These are phyloP conservation scores for Leccinum barrowsii DNA, from an alignment of 768 basidiomycete species.

Conservation along the genomic window DNA sequence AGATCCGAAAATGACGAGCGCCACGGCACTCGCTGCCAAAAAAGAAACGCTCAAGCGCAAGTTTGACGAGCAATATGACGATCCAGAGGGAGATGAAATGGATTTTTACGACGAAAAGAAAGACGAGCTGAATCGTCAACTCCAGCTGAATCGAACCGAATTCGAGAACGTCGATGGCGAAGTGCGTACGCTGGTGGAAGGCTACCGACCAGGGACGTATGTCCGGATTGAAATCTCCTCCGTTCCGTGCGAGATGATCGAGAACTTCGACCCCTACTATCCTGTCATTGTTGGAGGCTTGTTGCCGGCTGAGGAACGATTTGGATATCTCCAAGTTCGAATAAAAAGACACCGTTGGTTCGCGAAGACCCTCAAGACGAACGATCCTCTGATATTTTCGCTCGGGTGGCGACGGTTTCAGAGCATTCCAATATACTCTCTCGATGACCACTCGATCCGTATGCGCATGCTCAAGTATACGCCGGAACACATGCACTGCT, in stretches of 20 bases:
- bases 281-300: constrained; percentile 93
- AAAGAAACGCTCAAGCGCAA: constrained; percentile 91
- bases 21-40: constrained; percentile 68
- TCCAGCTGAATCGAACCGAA: constrained; percentile 78
- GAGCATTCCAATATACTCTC: constrained; percentile 87
- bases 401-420: constrained; percentile 99
- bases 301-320: constrained; percentile 83
- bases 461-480: constrained; percentile 99
- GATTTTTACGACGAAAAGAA: constrained; percentile 93
- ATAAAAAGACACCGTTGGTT: constrained; percentile 98
- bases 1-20: constrained; percentile 35
- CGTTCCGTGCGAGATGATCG: constrained; percentile 89
- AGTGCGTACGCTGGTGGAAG: constrained; percentile 81
- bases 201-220: constrained; percentile 86
- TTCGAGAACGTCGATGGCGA: constrained; percentile 77
- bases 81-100: constrained; percentile 70
- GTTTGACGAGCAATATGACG: constrained; percentile 96
- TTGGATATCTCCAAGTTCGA: constrained; percentile 91
- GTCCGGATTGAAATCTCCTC: constrained; percentile 84
- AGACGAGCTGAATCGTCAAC: constrained; percentile 84
- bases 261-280: constrained; percentile 87
- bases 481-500: constrained; percentile 99
- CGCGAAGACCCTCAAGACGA: constrained; percentile 86
- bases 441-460: constrained; percentile 96
- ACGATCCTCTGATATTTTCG: constrained; percentile 94